Conservation (phyloP, 1,284 basidiomycete species). For the Fomitopsis betulina region DNA sequence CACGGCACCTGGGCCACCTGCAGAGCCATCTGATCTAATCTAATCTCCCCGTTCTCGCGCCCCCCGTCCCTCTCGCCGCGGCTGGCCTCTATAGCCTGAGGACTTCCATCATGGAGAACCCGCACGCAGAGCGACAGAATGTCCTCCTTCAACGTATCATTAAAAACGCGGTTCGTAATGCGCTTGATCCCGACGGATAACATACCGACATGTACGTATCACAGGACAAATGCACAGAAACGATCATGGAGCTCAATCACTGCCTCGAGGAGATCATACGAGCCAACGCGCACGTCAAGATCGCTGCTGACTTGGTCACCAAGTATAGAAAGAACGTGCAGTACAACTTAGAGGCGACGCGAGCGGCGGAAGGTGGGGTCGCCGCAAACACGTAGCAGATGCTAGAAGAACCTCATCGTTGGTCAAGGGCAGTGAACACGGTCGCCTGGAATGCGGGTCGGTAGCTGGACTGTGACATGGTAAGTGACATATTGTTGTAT, state of each 20-base stretch:
- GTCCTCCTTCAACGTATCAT: conserved; percentile 85
- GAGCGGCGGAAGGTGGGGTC: not conserved
- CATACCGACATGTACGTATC: not conserved
- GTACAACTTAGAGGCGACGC: conserved; percentile 74
- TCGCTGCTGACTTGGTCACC: conserved; percentile 69
- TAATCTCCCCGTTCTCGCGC: too few species aligned
- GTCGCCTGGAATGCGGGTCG: too few species aligned
- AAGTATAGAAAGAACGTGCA: conserved; percentile 85
- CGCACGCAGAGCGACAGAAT: conserved; percentile 87
- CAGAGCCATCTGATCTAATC: too few species aligned
- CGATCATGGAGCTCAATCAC: conserved; percentile 73
- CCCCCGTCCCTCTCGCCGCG: too few species aligned
- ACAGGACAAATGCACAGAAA: conserved; percentile 76
- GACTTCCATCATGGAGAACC: conserved; percentile 96
- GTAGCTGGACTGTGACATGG: too few species aligned
- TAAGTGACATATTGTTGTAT: too few species aligned
- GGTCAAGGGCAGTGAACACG: too few species aligned
- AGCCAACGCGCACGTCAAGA: conserved; percentile 67
- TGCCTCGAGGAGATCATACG: conserved; percentile 72
- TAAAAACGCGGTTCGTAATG: conserved; percentile 73
- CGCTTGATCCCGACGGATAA: not conserved
- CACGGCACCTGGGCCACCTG: too few species aligned
- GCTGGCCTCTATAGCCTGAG: too few species aligned
- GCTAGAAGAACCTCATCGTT: not conserved
- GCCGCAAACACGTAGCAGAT: not conserved